Evolutionary conservation across 192 early-diverging fungal genomes (phyloP).

Genomic region (Coemansia sp.): DNA sequence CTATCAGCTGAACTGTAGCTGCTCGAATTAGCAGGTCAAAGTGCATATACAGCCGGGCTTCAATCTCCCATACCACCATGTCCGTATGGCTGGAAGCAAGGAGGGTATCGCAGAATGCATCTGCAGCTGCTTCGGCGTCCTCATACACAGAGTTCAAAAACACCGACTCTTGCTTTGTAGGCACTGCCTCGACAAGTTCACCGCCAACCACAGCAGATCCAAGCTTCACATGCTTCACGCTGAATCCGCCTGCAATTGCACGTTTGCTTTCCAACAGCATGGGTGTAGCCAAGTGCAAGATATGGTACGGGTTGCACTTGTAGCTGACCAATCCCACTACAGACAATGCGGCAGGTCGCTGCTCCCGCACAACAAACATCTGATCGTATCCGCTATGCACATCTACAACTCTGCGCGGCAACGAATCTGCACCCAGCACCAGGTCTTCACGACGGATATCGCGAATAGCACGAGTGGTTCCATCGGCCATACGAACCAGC

Average conservation of each 20-base stretch:
- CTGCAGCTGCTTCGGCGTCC: slow-evolving; percentile 6
- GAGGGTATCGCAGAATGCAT: slow-evolving; percentile 1
- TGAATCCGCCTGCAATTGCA: neutral
- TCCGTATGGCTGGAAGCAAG: no score
- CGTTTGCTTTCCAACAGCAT: neutral
- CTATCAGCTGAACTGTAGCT: slow-evolving; percentile 17
- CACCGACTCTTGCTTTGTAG: no score
- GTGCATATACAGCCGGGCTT: slow-evolving; percentile 14
- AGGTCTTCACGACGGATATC: slow-evolving; percentile 20
- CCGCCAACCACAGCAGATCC: no score
- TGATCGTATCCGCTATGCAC: slow-evolving; percentile 22
- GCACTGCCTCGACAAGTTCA: no score
- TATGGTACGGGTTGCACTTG: slow-evolving; percentile 28
- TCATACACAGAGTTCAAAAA: neutral
- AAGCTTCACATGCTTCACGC: slow-evolving; percentile 10
- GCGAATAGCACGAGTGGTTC: slow-evolving; percentile 12
- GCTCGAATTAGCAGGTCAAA: slow-evolving; percentile 9
- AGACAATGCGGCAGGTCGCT: neutral
- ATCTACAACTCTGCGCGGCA: slow-evolving; percentile 15
- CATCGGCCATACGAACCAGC: slow-evolving; percentile 60
- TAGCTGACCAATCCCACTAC: neutral
- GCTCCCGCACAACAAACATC: slow-evolving; percentile 26
- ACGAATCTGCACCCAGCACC: slow-evolving; percentile 32
- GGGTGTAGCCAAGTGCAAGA: slow-evolving; percentile 23
- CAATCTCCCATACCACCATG: slow-evolving; percentile 22